A percentile compares a stretch with the other conserved stretches of the same genome.
Evolutionary conservation across 1,284 basidiomycete genomes (phyloP).

Genomic region (Macrocybe sp.): DNA sequence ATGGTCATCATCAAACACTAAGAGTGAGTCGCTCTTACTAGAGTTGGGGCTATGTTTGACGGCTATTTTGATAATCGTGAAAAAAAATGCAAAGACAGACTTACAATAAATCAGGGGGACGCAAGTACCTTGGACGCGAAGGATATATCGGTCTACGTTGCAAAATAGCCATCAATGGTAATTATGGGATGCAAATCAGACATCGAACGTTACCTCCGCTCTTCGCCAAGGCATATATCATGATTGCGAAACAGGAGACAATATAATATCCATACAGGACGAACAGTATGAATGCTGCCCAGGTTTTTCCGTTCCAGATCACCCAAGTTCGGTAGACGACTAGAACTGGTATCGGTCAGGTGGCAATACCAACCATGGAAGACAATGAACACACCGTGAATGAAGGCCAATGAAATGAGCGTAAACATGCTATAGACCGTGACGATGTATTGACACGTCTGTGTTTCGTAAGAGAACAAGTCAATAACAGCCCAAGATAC

Average conservation of each 20-base stretch:
- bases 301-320: slow-evolving; percentile 1
- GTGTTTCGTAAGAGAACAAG: no score
- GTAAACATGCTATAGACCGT: background rate
- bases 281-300: background rate
- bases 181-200: no score
- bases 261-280: background rate
- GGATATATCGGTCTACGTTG: no score
- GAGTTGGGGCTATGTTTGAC: no score
- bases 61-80: no score
- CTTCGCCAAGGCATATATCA: slow-evolving; percentile 1
- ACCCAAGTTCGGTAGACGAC: slow-evolving; percentile 3
- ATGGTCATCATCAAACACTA: background rate
- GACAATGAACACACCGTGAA: slow-evolving; percentile 1
- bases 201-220: no score
- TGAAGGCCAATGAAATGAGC: slow-evolving; percentile 1
- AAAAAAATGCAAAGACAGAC: no score
- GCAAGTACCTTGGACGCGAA: no score
- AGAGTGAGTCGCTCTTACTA: no score
- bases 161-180: no score
- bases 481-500: no score
- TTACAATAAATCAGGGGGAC: no score
- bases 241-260: background rate
- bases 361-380: background rate
- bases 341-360: background rate
- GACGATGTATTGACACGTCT: background rate